Evolutionary conservation across 2,329 filamentous ascomycete species (phyloP).

Genomic region (Coniochaeta sp.): DNA sequence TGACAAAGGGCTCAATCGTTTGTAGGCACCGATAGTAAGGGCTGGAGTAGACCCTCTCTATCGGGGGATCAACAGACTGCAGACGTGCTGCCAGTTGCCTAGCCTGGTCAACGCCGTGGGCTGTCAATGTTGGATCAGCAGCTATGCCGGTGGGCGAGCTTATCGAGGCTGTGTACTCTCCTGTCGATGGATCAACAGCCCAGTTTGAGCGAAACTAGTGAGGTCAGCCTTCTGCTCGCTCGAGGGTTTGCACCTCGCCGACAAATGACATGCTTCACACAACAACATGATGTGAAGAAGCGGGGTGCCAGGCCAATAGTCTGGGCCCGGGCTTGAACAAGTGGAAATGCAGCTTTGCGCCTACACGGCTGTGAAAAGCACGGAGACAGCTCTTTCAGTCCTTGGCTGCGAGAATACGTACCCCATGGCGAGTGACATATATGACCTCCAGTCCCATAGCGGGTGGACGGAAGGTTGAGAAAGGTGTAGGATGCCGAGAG

Average conservation of each 20-base stretch:
- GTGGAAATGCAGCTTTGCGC: not conserved
- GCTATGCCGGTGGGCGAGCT: conserved; percentile 81
- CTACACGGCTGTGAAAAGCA: not conserved
- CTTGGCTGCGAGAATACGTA: conserved; percentile 34
- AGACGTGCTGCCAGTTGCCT: conserved; percentile 66
- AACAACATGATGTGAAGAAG: not conserved
- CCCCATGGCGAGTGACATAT: conserved; percentile 68
- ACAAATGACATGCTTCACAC: not conserved
- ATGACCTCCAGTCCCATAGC: conserved; percentile 62
- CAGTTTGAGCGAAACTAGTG: conserved; percentile 81
- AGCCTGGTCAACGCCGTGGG: conserved; percentile 79
- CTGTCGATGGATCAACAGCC: conserved; percentile 74
- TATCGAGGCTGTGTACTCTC: conserved; percentile 66
- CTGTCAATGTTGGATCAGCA: conserved; percentile 78
- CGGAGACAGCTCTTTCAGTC: not conserved
- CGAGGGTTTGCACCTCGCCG: not conserved
- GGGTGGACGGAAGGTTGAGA: not conserved
- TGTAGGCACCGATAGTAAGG: conserved; percentile 85
- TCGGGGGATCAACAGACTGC: conserved; percentile 51
- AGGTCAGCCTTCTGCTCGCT: conserved; percentile 6
- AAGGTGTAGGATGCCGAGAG: not conserved
- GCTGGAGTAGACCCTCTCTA: conserved; percentile 74
- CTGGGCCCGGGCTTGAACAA: not conserved
- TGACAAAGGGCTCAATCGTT: conserved; percentile 65
- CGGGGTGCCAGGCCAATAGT: not conserved